phyloP scores from a whole-genome alignment of 1,139 yeast species.

The Hansenula sp. region DNA sequence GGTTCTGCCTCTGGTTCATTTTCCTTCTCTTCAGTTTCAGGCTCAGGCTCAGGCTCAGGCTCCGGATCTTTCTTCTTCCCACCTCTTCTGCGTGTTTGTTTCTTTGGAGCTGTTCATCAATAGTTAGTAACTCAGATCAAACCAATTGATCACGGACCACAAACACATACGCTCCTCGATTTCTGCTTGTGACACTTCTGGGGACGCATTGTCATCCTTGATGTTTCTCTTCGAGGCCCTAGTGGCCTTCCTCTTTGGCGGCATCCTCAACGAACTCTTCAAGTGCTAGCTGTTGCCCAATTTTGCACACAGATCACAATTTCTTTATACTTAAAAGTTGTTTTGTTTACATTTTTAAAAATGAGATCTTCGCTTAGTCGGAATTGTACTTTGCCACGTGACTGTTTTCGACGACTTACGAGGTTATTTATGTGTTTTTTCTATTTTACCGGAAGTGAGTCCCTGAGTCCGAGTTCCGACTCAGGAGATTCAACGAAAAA shows the following conservation, averaged over 20 bases:
- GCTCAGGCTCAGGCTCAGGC: neutral
- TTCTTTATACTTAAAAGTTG: neutral
- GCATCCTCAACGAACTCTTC: too few species aligned
- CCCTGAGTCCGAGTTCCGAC: neutral
- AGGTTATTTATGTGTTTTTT: too few species aligned
- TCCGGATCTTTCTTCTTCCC: neutral
- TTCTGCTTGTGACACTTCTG: slow-evolving; percentile 4
- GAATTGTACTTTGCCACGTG: neutral
- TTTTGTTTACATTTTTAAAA: neutral
- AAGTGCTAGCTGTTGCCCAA: too few species aligned
- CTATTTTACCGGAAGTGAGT: too few species aligned
- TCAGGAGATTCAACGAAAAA: neutral
- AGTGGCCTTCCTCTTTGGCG: slow-evolving; percentile 22
- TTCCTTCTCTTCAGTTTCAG: neutral
- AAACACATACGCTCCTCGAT: slow-evolving; percentile 6
- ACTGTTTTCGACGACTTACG: too few species aligned
- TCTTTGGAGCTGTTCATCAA: neutral
- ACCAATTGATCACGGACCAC: neutral
- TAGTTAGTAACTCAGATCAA: neutral
- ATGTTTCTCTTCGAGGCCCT: slow-evolving; percentile 12
- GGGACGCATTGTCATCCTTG: neutral
- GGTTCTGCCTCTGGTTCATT: neutral
- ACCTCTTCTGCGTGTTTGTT: slow-evolving; percentile 1
- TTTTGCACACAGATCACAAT: neutral
- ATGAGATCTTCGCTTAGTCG: neutral